Evolutionary conservation across 345 rosid genomes (phyloP).

Genomic region (Syzygium grande): DNA sequence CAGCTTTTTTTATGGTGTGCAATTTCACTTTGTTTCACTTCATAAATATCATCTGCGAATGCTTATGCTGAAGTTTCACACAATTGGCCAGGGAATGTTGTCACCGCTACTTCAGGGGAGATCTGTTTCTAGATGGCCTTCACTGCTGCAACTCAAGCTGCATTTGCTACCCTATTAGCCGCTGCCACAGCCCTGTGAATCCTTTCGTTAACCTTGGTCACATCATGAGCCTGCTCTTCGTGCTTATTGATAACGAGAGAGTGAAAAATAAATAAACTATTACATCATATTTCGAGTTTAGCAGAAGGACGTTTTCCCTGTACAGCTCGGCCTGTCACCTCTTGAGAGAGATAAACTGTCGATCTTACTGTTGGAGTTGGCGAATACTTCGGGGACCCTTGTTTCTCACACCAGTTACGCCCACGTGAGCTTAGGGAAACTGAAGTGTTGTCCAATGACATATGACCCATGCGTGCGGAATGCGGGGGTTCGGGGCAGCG

Average conservation of each 20-base stretch:
- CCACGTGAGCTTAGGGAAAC: too few species aligned
- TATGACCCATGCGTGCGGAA: too few species aligned
- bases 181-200: conserved; percentile 74
- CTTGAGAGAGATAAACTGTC: neutral
- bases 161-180: conserved; percentile 82
- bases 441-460: too few species aligned
- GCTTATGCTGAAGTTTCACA: conserved; percentile 14
- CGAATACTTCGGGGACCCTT: too few species aligned
- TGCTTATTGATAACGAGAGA: conserved; percentile 50
- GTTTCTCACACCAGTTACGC: too few species aligned
- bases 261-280: neutral
- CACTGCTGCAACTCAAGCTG: conserved; percentile 76
- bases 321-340: too few species aligned
- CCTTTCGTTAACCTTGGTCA: conserved; percentile 80
- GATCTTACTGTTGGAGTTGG: too few species aligned
- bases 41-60: too few species aligned
- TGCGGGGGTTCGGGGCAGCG: too few species aligned
- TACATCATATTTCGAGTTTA: neutral
- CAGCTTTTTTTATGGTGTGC: too few species aligned
- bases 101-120: conserved; percentile 33
- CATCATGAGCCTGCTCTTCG: conserved; percentile 78
- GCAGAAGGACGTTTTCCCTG: neutral
- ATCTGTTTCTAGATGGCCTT: conserved; percentile 76
- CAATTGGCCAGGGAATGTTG: conserved; percentile 35
- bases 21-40: too few species aligned